Conservation (phyloP, 257 asterid species). For the Forsythia suspensa region DNA sequence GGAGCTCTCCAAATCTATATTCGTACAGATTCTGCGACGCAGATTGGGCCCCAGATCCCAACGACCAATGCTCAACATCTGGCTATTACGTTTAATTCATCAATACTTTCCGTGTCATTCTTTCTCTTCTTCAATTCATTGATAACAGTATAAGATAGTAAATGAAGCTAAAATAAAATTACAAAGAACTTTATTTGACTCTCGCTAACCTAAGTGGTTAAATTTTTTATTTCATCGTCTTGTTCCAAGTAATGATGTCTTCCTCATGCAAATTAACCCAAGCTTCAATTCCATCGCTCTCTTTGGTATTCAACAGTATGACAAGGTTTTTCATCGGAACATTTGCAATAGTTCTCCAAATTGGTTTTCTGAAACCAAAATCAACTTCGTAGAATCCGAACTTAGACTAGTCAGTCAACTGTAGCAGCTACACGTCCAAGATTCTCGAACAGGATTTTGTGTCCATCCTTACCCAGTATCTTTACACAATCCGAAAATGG, state of each 20-base stretch:
- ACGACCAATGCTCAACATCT: too few species aligned
- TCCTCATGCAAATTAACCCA: constrained; percentile 23
- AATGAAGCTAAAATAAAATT: neutral
- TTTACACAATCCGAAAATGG: neutral
- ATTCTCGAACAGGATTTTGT: neutral
- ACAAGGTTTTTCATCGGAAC: neutral
- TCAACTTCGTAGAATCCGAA: constrained; percentile 23
- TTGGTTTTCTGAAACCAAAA: constrained; percentile 28
- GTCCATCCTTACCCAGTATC: neutral
- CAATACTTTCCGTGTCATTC: too few species aligned
- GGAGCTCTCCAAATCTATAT: too few species aligned
- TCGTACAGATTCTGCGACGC: too few species aligned
- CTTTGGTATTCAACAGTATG: constrained; percentile 18
- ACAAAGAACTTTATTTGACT: too few species aligned
- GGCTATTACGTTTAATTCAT: too few species aligned
- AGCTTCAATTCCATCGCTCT: constrained; percentile 24
- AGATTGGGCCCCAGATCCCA: too few species aligned
- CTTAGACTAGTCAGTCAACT: constrained; percentile 1
- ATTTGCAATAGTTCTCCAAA: constrained; percentile 18
- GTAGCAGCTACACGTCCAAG: neutral
- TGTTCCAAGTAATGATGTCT: neutral
- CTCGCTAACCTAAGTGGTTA: neutral
- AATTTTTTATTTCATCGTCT: neutral
- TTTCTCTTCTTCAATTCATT: too few species aligned
- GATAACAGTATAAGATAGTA: neutral